Base-by-base conservation (phyloP, 2,329 filamentous ascomycete genomes). In the Cladosporium phlei region DNA sequence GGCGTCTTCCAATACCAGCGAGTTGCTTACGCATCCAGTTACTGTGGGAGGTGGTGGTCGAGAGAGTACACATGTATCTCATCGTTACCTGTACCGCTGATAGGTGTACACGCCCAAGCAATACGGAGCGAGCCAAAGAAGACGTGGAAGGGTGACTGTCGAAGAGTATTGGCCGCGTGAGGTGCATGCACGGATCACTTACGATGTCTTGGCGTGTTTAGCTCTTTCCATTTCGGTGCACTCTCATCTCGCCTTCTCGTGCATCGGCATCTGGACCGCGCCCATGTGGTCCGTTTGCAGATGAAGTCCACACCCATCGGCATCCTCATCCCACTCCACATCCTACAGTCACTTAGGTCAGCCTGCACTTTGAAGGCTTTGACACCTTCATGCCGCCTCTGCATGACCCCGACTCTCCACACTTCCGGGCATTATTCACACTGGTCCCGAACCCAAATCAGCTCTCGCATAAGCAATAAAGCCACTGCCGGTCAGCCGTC, bases 401-500 rank as follows among this genome's bases (percentile, higher is more conserved):
- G 10, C 39, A 7, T 25, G n/a, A 22, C 14, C 29, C 30, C 20
- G 12, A 33, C n/a, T n/a, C n/a, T 5, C 19, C 33, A 37, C 19
- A 19, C 22, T 38, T 38, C 14, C 35, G 21, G 22, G 27, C 20
- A 16, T 6, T 22, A 22, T 24, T 22, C 20, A 38, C n/a, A n/a
- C n/a, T n/a, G n/a, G n/a, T n/a, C n/a, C n/a, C n/a, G 12, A 28
- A 32, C 29, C 21, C 22, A 16, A 20, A 20, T 37, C 42, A 45
- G 42, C 32, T 22, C 24, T 32, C 35, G 22, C 33, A 28, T 16
- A 35, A 33, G 42, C 42, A 45, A 45, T 45, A 45, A 45, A 45
- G 42, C 42, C 42, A 45, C 42, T 37, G 42, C 42, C 42, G 42
- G 16, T 16, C 33, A 27, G 14, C 42, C 42, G 42, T 37, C 42